Evolutionary conservation across 225 moss, liverwort and hornwort genomes (phyloP).

Genomic region (Sphagnum tenellum): DNA sequence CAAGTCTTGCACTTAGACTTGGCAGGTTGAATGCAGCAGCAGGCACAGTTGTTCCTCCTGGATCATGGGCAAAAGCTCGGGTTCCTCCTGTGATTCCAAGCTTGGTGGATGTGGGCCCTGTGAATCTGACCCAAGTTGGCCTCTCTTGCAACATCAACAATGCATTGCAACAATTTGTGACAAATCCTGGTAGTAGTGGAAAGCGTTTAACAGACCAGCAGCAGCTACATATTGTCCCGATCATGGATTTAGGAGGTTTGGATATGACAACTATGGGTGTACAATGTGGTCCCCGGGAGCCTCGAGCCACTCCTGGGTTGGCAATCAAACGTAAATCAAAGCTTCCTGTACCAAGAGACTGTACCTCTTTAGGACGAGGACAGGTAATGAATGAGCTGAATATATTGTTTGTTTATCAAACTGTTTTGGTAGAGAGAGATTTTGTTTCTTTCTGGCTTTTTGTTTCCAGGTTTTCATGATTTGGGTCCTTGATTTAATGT

Average conservation of each 20-base stretch:
- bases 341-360: constrained; percentile 41
- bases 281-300: constrained; percentile 70
- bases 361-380: constrained; percentile 39
- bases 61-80: constrained; percentile 32
- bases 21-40: constrained; percentile 13
- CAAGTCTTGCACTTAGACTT: constrained; percentile 1
- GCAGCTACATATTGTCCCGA: constrained; percentile 44
- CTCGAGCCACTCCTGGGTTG: constrained; percentile 35
- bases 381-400: constrained; percentile 15
- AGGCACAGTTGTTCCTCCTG: constrained; percentile 24
- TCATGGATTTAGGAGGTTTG: constrained; percentile 75
- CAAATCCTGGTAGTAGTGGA: constrained; percentile 19
- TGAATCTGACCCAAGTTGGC: constrained; percentile 57
- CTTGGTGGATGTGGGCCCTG: constrained; percentile 57
- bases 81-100: constrained; percentile 29
- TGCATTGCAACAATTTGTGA: constrained; percentile 26
- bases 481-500: too few species aligned
- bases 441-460: too few species aligned
- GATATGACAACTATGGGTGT: constrained; percentile 79
- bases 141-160: constrained; percentile 17
- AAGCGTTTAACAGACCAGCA: constrained; percentile 38
- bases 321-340: constrained; percentile 62
- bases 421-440: too few species aligned
- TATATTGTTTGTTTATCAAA: too few species aligned
- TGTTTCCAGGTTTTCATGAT: too few species aligned